These are phyloP conservation scores for Stagonosporopsis vannaccii DNA, from an alignment of 2,329 filamentous ascomycete species.

Conservation along the genomic window DNA sequence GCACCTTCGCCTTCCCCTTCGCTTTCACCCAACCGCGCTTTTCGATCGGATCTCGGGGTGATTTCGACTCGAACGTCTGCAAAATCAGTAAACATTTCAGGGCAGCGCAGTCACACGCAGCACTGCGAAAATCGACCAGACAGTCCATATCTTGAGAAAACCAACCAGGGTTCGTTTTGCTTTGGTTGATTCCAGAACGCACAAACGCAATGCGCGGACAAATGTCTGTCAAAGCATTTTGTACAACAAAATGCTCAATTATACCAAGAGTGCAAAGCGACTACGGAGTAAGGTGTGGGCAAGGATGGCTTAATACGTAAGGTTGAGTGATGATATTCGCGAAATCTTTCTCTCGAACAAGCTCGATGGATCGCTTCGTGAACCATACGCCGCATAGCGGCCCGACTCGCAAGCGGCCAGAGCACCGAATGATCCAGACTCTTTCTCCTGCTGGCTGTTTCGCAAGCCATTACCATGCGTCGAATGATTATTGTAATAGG, in stretches of 20 bases:
- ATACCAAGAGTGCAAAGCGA: neutral
- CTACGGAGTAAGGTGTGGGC: neutral
- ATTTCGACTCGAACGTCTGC: neutral
- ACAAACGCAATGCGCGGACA: neutral
- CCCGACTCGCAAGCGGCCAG: conserved; percentile 7
- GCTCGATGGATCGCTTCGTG: neutral
- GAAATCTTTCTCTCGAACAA: neutral
- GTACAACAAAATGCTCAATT: neutral
- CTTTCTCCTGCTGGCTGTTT: neutral
- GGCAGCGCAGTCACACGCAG: neutral
- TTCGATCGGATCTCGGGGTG: neutral
- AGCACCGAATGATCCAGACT: neutral
- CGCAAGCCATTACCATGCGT: neutral
- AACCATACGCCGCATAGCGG: neutral
- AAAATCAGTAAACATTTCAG: neutral
- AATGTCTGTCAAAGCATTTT: neutral
- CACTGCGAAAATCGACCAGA: neutral
- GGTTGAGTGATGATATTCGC: neutral
- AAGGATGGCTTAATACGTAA: neutral
- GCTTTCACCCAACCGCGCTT: neutral
- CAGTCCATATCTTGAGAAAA: neutral
- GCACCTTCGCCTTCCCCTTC: neutral
- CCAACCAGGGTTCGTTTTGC: neutral
- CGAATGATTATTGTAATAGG: neutral
- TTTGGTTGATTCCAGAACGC: neutral